Conservation (phyloP, 345 rosid species). For the Camelina sativa region DNA sequence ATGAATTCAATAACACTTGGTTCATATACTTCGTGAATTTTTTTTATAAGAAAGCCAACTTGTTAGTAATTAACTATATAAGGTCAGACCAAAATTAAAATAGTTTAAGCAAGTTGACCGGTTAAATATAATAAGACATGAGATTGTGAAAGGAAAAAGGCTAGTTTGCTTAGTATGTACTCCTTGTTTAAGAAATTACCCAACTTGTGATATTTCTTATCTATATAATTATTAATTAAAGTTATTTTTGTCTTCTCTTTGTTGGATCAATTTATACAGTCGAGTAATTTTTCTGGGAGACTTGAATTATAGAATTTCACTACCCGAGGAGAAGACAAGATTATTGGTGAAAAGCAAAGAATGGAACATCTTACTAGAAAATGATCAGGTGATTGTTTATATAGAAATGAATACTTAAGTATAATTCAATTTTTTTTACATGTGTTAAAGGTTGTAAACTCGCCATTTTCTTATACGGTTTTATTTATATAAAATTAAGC, state of each 20-base stretch:
- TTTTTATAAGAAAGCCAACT: background rate
- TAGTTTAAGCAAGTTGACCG: conserved; percentile 18
- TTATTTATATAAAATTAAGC: conserved; percentile 46
- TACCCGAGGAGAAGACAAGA: conserved; percentile 64
- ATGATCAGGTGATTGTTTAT: conserved; percentile 64
- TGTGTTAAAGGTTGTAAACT: conserved; percentile 4
- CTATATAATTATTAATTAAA: background rate
- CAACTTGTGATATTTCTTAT: conserved; percentile 23
- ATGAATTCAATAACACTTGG: background rate
- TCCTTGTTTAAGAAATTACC: conserved; percentile 10
- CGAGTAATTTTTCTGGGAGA: conserved; percentile 76
- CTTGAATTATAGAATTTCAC: conserved; percentile 77
- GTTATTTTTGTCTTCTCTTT: conserved; percentile 3
- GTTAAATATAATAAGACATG: conserved; percentile 7
- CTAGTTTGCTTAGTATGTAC: conserved; percentile 25
- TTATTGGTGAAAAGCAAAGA: conserved; percentile 59
- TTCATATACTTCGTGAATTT: conserved; percentile 5
- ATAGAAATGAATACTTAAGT: background rate
- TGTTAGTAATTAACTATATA: conserved; percentile 14
- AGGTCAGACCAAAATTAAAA: conserved; percentile 17
- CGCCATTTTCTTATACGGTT: conserved; percentile 2
- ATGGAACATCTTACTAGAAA: conserved; percentile 61
- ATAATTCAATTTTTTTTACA: background rate
- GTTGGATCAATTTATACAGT: conserved; percentile 46
- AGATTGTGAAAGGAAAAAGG: conserved; percentile 10